Percentiles rank a stretch among this genome's conserved stretches.
These are phyloP conservation scores for Fraxinus angustifolia DNA, from an alignment of 305 asterid genomes.

Conservation along the genomic window DNA sequence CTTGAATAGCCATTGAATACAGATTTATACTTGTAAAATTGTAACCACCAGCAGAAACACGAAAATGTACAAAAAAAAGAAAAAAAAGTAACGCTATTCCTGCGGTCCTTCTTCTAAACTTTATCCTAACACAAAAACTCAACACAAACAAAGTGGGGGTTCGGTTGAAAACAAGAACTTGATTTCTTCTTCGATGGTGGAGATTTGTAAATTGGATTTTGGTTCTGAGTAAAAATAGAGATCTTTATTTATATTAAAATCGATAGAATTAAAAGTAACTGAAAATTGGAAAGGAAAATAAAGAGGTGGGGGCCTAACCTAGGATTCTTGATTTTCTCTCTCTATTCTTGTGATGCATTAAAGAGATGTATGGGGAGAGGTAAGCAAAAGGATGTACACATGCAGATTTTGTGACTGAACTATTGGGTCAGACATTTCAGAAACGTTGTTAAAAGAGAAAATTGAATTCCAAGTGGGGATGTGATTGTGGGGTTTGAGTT, in stretches of 20 bases:
- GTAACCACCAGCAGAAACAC: background rate
- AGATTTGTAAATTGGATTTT: background rate
- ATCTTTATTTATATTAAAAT: conserved; percentile 26
- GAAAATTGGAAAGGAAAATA: conserved; percentile 2
- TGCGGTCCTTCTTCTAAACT: background rate
- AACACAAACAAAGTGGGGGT: conserved; percentile 14
- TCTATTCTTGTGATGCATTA: conserved; percentile 42
- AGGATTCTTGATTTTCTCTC: conserved; percentile 28
- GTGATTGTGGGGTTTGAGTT: background rate
- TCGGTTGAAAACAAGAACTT: conserved; percentile 23
- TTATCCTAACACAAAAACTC: background rate
- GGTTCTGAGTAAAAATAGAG: background rate
- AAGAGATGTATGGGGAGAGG: conserved; percentile 29
- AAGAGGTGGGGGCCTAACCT: conserved; percentile 22
- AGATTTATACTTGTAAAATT: background rate
- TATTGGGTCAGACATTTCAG: conserved; percentile 31
- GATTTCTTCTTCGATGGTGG: conserved; percentile 20
- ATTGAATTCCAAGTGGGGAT: background rate
- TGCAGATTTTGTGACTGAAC: conserved; percentile 63
- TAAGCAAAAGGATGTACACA: conserved; percentile 41
- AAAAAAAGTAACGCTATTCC: background rate
- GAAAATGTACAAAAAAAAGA: background rate
- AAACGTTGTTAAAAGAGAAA: background rate
- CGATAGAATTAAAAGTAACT: conserved; percentile 27
- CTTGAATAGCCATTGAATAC: conserved; percentile 54